Evolutionary conservation across 768 basidiomycete genomes (phyloP).

Genomic region (Hygrophorus russula): DNA sequence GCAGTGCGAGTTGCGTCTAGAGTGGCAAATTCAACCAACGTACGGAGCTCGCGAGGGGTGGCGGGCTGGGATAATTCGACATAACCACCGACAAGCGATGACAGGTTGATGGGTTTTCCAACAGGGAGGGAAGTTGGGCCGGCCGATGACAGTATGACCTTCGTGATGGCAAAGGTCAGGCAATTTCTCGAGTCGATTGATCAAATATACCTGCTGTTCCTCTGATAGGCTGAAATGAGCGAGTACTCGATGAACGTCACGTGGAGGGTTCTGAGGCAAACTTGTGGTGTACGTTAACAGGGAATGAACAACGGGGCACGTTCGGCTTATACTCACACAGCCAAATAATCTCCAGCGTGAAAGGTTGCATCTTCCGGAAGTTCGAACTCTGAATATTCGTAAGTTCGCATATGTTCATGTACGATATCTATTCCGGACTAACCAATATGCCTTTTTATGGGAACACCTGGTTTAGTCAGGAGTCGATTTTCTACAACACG

Average conservation of each 20-base stretch:
- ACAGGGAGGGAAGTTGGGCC: constrained; percentile 30
- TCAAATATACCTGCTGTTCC: constrained; percentile 23
- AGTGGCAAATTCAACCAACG: constrained; percentile 16
- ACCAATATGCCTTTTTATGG: constrained; percentile 33
- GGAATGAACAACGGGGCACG: not conserved
- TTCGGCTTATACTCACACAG: constrained; percentile 20
- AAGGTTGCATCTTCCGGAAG: constrained; percentile 27
- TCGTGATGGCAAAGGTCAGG: not conserved
- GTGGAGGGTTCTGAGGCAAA: constrained; percentile 28
- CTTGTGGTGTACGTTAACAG: constrained; percentile 9
- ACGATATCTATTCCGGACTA: not conserved
- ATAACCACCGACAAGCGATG: constrained; percentile 29
- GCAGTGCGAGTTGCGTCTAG: constrained; percentile 15
- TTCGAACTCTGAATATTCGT: constrained; percentile 21
- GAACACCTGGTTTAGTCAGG: constrained; percentile 25
- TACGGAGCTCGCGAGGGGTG: constrained; percentile 27
- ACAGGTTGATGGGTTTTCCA: constrained; percentile 23
- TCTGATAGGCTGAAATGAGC: constrained; percentile 24
- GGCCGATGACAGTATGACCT: constrained; percentile 26
- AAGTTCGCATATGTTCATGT: not conserved
- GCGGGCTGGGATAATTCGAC: constrained; percentile 38
- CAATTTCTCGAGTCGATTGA: not conserved
- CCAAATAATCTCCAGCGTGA: constrained; percentile 36
- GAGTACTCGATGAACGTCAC: constrained; percentile 26
- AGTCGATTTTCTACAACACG: constrained; percentile 27